Conservation (phyloP, 805 yeast species). For the Barnettozyma sp. region DNA sequence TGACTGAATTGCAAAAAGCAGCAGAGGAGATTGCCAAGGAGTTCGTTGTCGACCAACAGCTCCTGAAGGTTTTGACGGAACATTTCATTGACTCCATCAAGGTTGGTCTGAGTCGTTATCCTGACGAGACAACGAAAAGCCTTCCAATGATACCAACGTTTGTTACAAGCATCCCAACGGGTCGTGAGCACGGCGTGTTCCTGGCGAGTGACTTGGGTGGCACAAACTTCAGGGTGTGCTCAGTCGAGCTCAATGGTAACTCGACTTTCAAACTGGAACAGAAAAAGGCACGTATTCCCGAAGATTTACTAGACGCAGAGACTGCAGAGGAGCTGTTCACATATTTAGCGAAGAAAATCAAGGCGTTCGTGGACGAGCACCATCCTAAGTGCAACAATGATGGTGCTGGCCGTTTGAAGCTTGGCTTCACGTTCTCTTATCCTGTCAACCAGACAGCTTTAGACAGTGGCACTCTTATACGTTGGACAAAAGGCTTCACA, state of each 20-base stretch:
- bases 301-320: conserved; percentile 58
- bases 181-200: conserved; percentile 73
- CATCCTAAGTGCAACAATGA: conserved; percentile 36
- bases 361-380: conserved; percentile 56
- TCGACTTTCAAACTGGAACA: conserved; percentile 76
- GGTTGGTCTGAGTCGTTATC: conserved; percentile 42
- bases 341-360: conserved; percentile 67
- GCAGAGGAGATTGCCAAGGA: conserved; percentile 17
- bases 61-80: conserved; percentile 28
- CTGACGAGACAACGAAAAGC: conserved; percentile 34
- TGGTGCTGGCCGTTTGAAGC: conserved; percentile 38
- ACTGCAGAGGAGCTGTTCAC: conserved; percentile 62
- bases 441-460: conserved; percentile 85
- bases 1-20: conserved; percentile 12
- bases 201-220: conserved; percentile 96
- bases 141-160: conserved; percentile 92
- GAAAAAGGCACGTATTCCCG: conserved; percentile 72
- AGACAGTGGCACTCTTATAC: conserved; percentile 69
- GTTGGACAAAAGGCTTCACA: conserved; percentile 97
- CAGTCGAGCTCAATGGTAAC: conserved; percentile 68
- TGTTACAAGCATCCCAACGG: conserved; percentile 80
- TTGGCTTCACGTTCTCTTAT: conserved; percentile 93
- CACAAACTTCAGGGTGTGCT: conserved; percentile 91
- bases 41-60: conserved; percentile 16
- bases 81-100: conserved; percentile 57